Evolutionary conservation across 139 green algal species (phyloP).

Genomic region (Mesotaenium endlicherianum): DNA sequence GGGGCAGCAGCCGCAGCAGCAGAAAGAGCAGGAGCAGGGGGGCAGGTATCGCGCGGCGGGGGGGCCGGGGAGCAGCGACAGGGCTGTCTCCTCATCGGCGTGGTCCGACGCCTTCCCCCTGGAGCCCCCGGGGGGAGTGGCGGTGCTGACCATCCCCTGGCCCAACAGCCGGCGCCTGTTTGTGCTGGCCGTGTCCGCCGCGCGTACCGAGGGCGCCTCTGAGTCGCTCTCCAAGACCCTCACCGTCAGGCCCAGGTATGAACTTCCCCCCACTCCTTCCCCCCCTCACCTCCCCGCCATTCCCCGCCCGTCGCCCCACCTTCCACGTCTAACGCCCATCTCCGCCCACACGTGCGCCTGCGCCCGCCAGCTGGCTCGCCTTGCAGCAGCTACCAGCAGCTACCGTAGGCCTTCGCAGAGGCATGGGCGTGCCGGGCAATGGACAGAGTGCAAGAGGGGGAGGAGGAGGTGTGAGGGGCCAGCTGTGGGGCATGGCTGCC

Average conservation of each 20-base stretch:
- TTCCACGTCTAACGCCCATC: no score
- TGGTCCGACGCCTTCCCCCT: not conserved
- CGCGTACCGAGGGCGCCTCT: not conserved
- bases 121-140: not conserved
- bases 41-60: no score
- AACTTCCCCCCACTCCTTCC: no score
- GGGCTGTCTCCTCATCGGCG: no score
- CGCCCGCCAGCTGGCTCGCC: no score
- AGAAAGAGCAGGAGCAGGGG: no score
- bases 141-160: not conserved
- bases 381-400: no score
- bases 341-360: no score
- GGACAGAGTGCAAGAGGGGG: not conserved
- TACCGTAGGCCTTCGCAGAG: no score
- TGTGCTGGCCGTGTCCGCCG: constrained; percentile 6
- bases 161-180: not conserved
- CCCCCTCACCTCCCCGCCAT: not conserved
- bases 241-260: constrained; percentile 22
- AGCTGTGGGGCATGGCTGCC: no score
- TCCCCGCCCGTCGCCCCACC: no score
- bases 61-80: not conserved
- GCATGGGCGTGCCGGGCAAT: not conserved
- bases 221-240: constrained; percentile 12
- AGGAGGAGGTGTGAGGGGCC: not conserved
- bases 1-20: no score